Base-by-base conservation (phyloP, 2,329 filamentous ascomycete genomes). In the Fusarium sterilihyphosum region DNA sequence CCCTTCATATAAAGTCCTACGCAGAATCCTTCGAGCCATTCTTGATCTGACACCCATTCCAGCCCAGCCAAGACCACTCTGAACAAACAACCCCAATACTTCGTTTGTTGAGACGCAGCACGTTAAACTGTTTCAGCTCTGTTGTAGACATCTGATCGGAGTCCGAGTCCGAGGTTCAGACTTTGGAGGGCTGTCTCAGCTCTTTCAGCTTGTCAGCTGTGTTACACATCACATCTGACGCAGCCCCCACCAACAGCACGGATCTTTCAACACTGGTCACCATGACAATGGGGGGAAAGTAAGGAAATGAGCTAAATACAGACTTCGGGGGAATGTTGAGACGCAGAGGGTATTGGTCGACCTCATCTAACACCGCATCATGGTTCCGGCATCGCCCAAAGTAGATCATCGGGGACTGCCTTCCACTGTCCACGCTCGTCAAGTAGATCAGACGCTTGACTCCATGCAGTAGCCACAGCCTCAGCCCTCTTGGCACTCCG, bases 251-350 rank as follows among this genome's bases (percentile, higher is more conserved):
- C 46, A 49, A 7, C 8, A 16, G 9, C 18, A 22, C 9, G 5
- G 20, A 12, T 24, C 13, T 43, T 17, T 24, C 9, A 24, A 5
- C 0, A 17, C 0, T 6, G 16, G 41, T 24, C n/a, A 44, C 14
- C 46, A 49, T 31, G 6, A 2, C 1, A n/a, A 12, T 12, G 26
- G 20, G 0, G 26, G 10, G 2, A n/a, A 16, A 31, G 46, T 4
- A 2, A 49, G 4, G 20, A 4, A n/a, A 4, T 31, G 9, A 20
- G 20, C 10, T 12, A 4, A n/a, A 13, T 49, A 17, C 1, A 22
- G 11, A 11, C 5, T 24, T 1, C 0, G 22, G 7, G 18, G 8
- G 3, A 13, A 3, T n/a, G 7, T 4, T 5, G 5, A 2, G 26
- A 9, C 9, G 20, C 0, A 12, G 4, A 4, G 9, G 20, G 18